Percentiles rank a stretch among this genome's conserved stretches.
Evolutionary conservation across 164 flowering plant species (phyloP).

Genomic region (Kalanchoe fedtschenkoi): DNA sequence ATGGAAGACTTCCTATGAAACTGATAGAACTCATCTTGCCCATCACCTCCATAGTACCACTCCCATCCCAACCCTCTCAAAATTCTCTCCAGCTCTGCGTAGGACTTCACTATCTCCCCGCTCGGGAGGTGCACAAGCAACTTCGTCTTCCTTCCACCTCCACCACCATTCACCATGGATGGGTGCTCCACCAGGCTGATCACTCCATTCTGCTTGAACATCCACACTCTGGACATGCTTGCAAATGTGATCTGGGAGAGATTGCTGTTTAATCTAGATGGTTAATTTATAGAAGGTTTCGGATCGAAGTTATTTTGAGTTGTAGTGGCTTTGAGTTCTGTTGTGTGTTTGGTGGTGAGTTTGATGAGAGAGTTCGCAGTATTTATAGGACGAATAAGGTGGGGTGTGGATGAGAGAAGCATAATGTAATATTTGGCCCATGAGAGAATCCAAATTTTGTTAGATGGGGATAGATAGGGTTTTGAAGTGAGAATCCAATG

Average conservation of each 20-base stretch:
- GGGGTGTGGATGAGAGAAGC: too few species aligned
- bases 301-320: constrained; percentile 1
- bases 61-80: constrained; percentile 8
- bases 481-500: too few species aligned
- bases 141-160: not conserved
- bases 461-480: too few species aligned
- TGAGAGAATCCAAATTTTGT: too few species aligned
- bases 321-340: not conserved
- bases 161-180: not conserved
- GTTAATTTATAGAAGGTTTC: not conserved
- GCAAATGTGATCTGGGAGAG: not conserved
- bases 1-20: constrained; percentile 7
- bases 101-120: constrained; percentile 6
- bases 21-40: constrained; percentile 2
- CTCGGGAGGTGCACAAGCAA: constrained; percentile 7
- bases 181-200: constrained; percentile 7
- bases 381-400: too few species aligned
- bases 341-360: not conserved
- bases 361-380: not conserved
- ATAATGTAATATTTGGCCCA: too few species aligned
- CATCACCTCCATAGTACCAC: constrained; percentile 9
- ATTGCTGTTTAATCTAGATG: not conserved
- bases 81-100: constrained; percentile 1
- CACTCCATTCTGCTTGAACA: constrained; percentile 10
- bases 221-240: constrained; percentile 10